Conservation (phyloP, 1,284 basidiomycete genomes). For the Apiotrichum veenhuisii region DNA sequence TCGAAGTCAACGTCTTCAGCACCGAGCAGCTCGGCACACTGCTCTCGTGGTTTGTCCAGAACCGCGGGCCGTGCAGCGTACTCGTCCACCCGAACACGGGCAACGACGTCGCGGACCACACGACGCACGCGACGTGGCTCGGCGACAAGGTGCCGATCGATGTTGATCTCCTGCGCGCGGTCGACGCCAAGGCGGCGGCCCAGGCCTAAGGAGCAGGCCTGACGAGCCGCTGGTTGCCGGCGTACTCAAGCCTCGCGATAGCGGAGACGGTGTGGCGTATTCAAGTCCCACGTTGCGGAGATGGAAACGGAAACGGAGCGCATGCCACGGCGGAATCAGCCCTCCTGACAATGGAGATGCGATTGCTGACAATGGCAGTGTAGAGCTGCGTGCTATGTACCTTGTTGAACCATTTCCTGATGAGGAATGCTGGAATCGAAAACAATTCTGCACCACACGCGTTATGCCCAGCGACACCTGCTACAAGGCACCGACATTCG, state of each 20-base stretch:
- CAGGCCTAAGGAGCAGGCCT: background rate
- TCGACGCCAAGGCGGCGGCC: constrained; percentile 21
- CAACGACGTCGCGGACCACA: constrained; percentile 60
- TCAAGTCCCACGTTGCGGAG: no score
- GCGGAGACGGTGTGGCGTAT: background rate
- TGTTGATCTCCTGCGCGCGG: constrained; percentile 42
- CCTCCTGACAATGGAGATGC: no score
- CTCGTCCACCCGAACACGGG: constrained; percentile 70
- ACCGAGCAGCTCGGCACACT: constrained; percentile 64
- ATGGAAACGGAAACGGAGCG: no score
- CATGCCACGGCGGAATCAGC: no score
- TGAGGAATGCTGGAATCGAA: no score
- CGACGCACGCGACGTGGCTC: constrained; percentile 65
- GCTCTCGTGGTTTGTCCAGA: constrained; percentile 62
- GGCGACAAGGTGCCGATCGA: constrained; percentile 60
- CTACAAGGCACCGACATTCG: no score
- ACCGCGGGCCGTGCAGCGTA: constrained; percentile 66
- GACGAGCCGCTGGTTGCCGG: no score
- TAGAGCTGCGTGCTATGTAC: no score
- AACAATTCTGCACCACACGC: no score
- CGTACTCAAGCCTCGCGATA: background rate
- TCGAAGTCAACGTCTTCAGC: constrained; percentile 64
- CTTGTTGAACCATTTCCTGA: no score
- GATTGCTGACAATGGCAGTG: no score
- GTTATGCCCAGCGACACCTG: no score